A percentile compares a stretch with the other conserved stretches of the same genome.
These are phyloP conservation scores for Eugenia klotzschiana DNA, from an alignment of 441 rosid species.

Conservation along the genomic window DNA sequence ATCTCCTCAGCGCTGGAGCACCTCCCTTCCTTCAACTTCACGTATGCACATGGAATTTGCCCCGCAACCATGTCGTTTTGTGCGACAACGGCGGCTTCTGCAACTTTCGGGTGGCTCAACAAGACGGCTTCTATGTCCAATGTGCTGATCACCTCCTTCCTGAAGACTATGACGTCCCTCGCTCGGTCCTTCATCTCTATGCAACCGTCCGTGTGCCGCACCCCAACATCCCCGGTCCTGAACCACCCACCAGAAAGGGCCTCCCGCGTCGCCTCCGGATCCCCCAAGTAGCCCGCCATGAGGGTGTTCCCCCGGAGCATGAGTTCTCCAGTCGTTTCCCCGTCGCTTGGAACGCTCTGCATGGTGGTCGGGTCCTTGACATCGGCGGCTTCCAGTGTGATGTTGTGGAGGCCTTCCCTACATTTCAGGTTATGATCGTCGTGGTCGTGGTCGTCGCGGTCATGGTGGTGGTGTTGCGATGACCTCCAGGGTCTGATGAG, in stretches of 20 bases:
- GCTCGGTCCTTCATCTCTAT: conserved; percentile 41
- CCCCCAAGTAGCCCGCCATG: conserved; percentile 34
- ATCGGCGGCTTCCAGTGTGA: conserved; percentile 20
- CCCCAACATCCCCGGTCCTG: conserved; percentile 39
- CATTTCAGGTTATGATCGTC: background rate
- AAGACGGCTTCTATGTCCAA: conserved; percentile 34
- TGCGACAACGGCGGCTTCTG: conserved; percentile 39
- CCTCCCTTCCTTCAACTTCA: conserved; percentile 29
- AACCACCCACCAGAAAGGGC: conserved; percentile 43
- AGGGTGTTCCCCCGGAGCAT: conserved; percentile 38
- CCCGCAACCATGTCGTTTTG: conserved; percentile 3
- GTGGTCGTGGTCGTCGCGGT: background rate
- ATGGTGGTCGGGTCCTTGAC: conserved; percentile 39
- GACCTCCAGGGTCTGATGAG: conserved; percentile 19
- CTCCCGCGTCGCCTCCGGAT: conserved; percentile 15
- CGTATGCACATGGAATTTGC: conserved; percentile 33
- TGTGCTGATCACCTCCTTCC: conserved; percentile 20
- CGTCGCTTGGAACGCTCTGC: conserved; percentile 28
- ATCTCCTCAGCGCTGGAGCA: conserved; percentile 18
- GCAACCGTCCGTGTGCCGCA: conserved; percentile 20
- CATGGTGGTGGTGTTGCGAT: background rate
- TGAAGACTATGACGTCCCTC: conserved; percentile 18
- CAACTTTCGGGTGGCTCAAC: conserved; percentile 24
- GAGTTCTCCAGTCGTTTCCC: conserved; percentile 35
- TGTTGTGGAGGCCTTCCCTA: conserved; percentile 12